Evolutionary conservation across 495 filamentous ascomycete genomes (phyloP).

Genomic region (Aspergillus hancockii): DNA sequence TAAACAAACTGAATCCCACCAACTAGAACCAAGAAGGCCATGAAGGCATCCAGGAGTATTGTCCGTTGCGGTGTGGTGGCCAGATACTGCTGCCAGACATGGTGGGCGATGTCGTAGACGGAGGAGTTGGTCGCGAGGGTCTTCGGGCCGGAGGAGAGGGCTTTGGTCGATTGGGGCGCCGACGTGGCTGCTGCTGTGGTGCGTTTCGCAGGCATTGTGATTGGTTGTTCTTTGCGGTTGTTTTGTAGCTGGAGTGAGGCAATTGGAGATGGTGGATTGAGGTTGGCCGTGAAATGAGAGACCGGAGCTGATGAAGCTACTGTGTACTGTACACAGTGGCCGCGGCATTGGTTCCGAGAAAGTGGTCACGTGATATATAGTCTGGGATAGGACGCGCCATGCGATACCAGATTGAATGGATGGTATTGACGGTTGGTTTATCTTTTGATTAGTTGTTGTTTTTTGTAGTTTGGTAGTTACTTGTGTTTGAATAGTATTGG

Average conservation of each 20-base stretch:
- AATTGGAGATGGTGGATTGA: slow-evolving; percentile 12
- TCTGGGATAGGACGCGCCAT: background rate
- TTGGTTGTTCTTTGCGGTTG: background rate
- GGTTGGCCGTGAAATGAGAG: slow-evolving; percentile 1
- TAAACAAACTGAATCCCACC: slow-evolving; percentile 92
- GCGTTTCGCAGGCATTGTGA: slow-evolving; percentile 52
- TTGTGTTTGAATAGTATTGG: background rate
- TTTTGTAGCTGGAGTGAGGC: slow-evolving; percentile 12
- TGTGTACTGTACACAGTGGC: slow-evolving; percentile 8
- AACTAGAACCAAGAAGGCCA: slow-evolving; percentile 83
- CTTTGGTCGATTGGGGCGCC: slow-evolving; percentile 33
- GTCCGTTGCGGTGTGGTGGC: slow-evolving; percentile 82
- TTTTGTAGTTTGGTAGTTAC: background rate
- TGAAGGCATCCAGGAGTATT: slow-evolving; percentile 89
- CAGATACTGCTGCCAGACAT: slow-evolving; percentile 74
- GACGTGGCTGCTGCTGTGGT: slow-evolving; percentile 42
- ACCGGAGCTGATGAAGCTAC: slow-evolving; percentile 11
- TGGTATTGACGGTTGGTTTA: no score
- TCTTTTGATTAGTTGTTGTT: no score
- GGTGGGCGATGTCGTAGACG: slow-evolving; percentile 51
- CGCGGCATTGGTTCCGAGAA: slow-evolving; percentile 8
- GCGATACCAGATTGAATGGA: no score
- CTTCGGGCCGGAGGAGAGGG: slow-evolving; percentile 47
- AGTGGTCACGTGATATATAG: slow-evolving; percentile 14
- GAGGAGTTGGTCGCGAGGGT: slow-evolving; percentile 45